Percentiles rank a stretch among this genome's conserved stretches.
Evolutionary conservation across 2,329 filamentous ascomycete species (phyloP).

Genomic region (Coniella vitis): DNA sequence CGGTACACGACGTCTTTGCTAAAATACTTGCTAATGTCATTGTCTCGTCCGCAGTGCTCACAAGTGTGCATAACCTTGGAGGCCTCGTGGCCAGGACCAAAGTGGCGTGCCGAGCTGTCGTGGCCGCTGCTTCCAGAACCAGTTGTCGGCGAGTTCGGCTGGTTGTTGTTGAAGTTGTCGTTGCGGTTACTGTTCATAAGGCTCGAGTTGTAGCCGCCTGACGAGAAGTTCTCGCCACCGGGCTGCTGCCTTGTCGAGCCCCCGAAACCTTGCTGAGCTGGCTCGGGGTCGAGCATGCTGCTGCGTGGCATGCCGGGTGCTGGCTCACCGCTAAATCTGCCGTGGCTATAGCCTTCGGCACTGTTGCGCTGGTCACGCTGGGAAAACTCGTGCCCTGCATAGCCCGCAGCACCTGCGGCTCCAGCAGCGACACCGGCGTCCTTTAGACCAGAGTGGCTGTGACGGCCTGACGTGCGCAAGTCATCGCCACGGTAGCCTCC

Average conservation of each 20-base stretch:
- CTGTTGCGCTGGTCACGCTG: slow-evolving; percentile 9
- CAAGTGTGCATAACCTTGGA: slow-evolving; percentile 19
- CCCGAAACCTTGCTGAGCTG: background rate
- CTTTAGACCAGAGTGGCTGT: slow-evolving; percentile 2
- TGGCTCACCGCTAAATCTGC: background rate
- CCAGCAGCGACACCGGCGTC: background rate
- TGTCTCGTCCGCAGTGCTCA: slow-evolving; percentile 18
- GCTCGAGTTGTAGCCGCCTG: background rate
- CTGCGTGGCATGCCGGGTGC: slow-evolving; percentile 8
- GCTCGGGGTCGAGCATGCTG: slow-evolving; percentile 14
- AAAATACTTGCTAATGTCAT: slow-evolving; percentile 21
- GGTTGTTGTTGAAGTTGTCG: no score
- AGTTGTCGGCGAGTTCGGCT: no score
- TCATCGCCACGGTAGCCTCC: slow-evolving; percentile 7
- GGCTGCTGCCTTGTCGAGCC: no score
- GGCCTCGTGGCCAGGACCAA: slow-evolving; percentile 18
- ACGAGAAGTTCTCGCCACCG: background rate
- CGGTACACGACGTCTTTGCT: slow-evolving; percentile 20
- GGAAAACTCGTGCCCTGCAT: slow-evolving; percentile 12
- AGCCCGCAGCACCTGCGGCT: slow-evolving; percentile 11
- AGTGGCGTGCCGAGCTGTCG: slow-evolving; percentile 11
- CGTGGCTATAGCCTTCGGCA: slow-evolving; percentile 4
- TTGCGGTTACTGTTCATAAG: background rate
- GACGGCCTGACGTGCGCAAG: slow-evolving; percentile 13
- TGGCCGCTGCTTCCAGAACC: no score